phyloP scores from a whole-genome alignment of 1,284 basidiomycete species.

The Vanrija humicola region DNA sequence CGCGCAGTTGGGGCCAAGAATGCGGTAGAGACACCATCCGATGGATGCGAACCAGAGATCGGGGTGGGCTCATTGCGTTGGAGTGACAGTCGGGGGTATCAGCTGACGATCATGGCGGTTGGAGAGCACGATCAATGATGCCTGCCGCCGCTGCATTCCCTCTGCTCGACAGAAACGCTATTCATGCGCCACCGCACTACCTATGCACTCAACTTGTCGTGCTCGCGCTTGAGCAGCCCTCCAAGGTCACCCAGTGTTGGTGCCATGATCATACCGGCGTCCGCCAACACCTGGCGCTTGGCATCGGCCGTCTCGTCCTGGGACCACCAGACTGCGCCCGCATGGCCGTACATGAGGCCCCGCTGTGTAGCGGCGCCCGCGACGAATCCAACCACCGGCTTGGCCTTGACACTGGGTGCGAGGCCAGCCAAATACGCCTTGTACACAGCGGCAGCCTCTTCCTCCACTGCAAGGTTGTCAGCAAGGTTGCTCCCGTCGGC shows the following conservation, averaged over 20 bases:
- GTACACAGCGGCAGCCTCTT: conserved; percentile 93
- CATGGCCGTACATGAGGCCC: conserved; percentile 91
- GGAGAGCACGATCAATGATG: no score
- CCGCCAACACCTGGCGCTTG: conserved; percentile 11
- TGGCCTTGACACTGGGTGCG: conserved; percentile 52
- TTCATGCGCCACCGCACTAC: not conserved
- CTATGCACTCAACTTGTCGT: conserved; percentile 5
- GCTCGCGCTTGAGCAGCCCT: conserved; percentile 12
- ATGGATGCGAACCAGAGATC: no score
- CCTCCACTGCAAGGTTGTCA: conserved; percentile 69
- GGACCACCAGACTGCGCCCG: conserved; percentile 45
- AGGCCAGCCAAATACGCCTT: conserved; percentile 67
- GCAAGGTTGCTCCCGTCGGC: not conserved
- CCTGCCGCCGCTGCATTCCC: no score
- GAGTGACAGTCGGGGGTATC: no score
- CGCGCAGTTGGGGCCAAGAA: no score
- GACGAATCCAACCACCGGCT: conserved; percentile 93
- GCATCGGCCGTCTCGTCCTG: conserved; percentile 15
- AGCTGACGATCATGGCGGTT: no score
- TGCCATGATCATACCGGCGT: conserved; percentile 17
- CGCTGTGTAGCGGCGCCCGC: conserved; percentile 91
- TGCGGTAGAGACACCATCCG: no score
- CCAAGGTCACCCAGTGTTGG: conserved; percentile 18
- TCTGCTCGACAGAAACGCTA: no score
- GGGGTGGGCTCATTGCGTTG: no score